Evolutionary conservation across 1,284 basidiomycete species (phyloP), one percentile per base, ranked within the genome.

Genomic region (Ceratobasidium sp.): DNA sequence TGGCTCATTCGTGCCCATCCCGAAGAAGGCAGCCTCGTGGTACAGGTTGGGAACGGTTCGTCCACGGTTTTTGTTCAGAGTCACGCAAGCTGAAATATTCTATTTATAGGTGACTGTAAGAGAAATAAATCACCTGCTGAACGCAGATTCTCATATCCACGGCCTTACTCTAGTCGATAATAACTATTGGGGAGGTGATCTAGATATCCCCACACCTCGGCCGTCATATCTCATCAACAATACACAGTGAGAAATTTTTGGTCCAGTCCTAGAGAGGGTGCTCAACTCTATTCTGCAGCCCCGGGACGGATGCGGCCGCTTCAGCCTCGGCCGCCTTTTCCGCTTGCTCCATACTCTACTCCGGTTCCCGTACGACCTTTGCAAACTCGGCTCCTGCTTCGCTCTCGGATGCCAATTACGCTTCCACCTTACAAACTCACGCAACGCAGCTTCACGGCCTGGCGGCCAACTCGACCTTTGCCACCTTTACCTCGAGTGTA

Each of bases 1-100:
- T 98, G 95, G 95, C 86, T 97, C 62, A 93, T 96, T 69, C 95
- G 94, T 92, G 95, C 94, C 3, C 95, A 97, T 84, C 91, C 96
- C 0, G 86, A 89, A 20, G 87, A 91, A 41, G 88, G 90, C 78
- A 92, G 91, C 0, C 88, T 98, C 46, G 94, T 90, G 81, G 93
- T 97, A 52, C 92, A 94, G 83, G 90, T 97, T 54, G 94, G 90
- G 44, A 86, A 90, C 75, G 87, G 90, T 87, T 82, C 27, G 79
- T 68, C 14, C n/a, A 16, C 2, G 14, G 5, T 27, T 23, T 33
- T 67, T n/a, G 16, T 30, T 20, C 16, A 7, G 52, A 52, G 20
- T 54, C 78, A 44, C 41, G 41, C 8, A 12, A 18, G 20, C 27
- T 20, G 52, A 60, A 14, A 20, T 46, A 20, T 46, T 50, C 41